A percentile compares a stretch with the other conserved stretches of the same genome.
These are phyloP conservation scores for Geotrichum australiense DNA, from an alignment of 1,139 yeast genomes.

Conservation along the genomic window DNA sequence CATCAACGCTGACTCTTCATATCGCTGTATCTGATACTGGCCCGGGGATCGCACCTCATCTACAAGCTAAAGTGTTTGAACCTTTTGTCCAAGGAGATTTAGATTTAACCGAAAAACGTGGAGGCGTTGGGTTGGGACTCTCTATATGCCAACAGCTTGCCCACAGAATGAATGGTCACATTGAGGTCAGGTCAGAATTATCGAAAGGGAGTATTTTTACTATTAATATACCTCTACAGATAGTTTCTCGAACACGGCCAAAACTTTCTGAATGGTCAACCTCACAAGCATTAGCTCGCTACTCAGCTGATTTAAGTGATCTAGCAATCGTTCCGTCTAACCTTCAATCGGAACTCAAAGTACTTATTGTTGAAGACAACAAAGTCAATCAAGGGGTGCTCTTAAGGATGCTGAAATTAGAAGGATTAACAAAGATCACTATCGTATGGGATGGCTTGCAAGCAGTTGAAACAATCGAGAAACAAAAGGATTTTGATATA, in stretches of 20 bases:
- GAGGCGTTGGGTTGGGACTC: constrained; percentile 89
- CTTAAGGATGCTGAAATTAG: constrained; percentile 76
- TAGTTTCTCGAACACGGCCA: too few relatives aligned
- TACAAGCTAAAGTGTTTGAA: constrained; percentile 80
- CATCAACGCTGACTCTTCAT: not conserved
- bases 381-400: constrained; percentile 92
- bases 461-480: constrained; percentile 47
- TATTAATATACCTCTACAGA: too few relatives aligned
- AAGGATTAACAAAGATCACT: constrained; percentile 65
- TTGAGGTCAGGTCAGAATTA: constrained; percentile 41
- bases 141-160: constrained; percentile 84
- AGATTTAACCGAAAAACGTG: constrained; percentile 75
- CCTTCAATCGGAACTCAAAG: constrained; percentile 34
- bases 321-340: too few relatives aligned
- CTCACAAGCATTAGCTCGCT: too few relatives aligned
- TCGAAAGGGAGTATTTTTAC: too few relatives aligned
- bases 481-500: constrained; percentile 44
- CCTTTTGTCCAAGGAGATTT: constrained; percentile 95
- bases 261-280: not conserved
- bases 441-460: constrained; percentile 90
- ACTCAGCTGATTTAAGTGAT: too few relatives aligned
- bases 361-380: constrained; percentile 93
- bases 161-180: constrained; percentile 27
- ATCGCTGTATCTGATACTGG: constrained; percentile 68
- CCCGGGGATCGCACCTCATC: constrained; percentile 76